Conservation (phyloP, 2,329 filamentous ascomycete genomes). For the Lasiodiplodia hormozganensis region DNA sequence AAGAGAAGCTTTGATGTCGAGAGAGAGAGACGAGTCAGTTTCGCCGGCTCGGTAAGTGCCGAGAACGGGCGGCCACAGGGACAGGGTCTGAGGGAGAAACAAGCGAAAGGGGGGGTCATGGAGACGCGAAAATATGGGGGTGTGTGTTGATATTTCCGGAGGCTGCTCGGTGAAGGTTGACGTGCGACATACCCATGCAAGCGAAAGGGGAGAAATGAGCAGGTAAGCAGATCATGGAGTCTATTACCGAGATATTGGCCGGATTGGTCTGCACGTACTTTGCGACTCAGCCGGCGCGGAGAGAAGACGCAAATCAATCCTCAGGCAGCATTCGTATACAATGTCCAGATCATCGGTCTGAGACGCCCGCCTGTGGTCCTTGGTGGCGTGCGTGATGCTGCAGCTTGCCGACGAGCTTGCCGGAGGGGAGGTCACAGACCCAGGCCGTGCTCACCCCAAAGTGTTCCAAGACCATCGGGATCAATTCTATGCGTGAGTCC, state of each 20-base stretch:
- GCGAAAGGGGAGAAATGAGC: conserved; percentile 19
- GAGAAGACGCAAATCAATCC: neutral
- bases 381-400: conserved; percentile 2
- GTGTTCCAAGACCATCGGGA: neutral
- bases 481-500: neutral
- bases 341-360: neutral
- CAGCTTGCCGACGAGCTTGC: neutral
- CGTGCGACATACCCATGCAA: neutral
- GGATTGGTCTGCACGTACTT: neutral
- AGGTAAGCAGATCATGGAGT: conserved; percentile 4
- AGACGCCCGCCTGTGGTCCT: neutral
- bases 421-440: neutral
- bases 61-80: neutral
- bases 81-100: neutral
- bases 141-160: neutral
- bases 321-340: neutral
- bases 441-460: neutral
- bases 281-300: neutral
- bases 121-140: neutral
- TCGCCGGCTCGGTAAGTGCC: neutral
- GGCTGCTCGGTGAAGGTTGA: neutral
- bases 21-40: conserved; percentile 13
- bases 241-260: conserved; percentile 23
- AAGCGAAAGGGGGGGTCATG: conserved; percentile 7
- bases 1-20: conserved; percentile 13